These are phyloP conservation scores for Nigrospora osmanthi DNA, from an alignment of 2,329 filamentous ascomycete genomes.

Conservation along the genomic window DNA sequence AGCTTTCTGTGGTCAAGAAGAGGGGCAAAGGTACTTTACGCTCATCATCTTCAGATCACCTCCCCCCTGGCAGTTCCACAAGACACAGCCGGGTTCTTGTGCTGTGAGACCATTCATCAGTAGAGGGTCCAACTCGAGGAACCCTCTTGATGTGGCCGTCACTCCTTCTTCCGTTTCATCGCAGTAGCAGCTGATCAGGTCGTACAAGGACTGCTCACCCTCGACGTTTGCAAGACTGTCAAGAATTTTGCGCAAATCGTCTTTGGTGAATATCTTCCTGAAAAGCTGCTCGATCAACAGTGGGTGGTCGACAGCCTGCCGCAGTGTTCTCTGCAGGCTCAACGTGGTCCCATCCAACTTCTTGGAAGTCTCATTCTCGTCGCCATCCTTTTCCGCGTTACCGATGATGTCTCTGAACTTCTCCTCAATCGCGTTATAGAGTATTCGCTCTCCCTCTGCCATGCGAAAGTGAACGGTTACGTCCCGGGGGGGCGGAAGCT, in stretches of 20 bases:
- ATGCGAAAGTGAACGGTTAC: background rate
- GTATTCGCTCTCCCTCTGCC: background rate
- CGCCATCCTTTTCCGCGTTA: background rate
- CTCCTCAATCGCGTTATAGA: background rate
- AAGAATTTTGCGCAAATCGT: background rate
- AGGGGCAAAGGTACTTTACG: no score
- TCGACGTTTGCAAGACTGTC: no score
- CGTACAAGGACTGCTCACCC: no score
- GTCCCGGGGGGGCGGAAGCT: background rate
- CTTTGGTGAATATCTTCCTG: background rate
- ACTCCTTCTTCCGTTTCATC: no score
- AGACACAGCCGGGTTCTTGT: no score
- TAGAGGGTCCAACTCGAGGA: no score
- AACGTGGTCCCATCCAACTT: background rate
- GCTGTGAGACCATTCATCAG: no score
- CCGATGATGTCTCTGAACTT: background rate
- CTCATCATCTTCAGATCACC: no score
- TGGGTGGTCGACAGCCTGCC: background rate
- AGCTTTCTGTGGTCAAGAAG: no score
- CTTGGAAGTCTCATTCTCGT: background rate
- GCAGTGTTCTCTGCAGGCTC: background rate
- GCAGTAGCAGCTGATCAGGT: no score
- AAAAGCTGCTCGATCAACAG: background rate
- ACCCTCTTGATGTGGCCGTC: no score
- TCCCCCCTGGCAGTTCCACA: no score